phyloP scores from a whole-genome alignment of 306 rosid genomes.

The Dalbergia oliveri region DNA sequence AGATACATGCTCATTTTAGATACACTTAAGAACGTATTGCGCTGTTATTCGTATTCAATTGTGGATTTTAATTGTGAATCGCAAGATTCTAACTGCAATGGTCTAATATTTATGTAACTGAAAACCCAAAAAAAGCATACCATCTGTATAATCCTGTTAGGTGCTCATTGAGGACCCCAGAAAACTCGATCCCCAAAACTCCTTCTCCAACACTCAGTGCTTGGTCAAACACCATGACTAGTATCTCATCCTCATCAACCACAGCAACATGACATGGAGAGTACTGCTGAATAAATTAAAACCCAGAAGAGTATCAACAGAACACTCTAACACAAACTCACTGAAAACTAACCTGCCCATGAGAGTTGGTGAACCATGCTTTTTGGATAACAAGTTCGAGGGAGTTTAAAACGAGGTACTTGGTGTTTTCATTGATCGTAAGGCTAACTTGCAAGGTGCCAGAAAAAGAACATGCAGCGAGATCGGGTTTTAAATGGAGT shows the following conservation, averaged over 20 bases:
- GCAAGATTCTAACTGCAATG: too few species aligned
- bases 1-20: too few species aligned
- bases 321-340: conserved; percentile 12
- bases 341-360: conserved; percentile 48
- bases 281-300: conserved; percentile 42
- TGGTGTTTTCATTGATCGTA: conserved; percentile 50
- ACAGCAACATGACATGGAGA: conserved; percentile 61
- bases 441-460: conserved; percentile 57
- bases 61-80: too few species aligned
- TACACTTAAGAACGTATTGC: too few species aligned
- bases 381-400: conserved; percentile 60
- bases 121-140: conserved; percentile 32
- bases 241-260: conserved; percentile 62
- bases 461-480: conserved; percentile 58
- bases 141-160: conserved; percentile 68
- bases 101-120: too few species aligned
- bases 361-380: conserved; percentile 55
- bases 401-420: conserved; percentile 61
- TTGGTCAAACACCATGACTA: conserved; percentile 65
- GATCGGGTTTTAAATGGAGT: conserved; percentile 66
- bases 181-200: conserved; percentile 62
- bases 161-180: conserved; percentile 65
- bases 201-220: conserved; percentile 64
- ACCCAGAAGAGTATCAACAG: neutral
- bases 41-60: too few species aligned